Percentiles rank a stretch among this genome's conserved stretches.
Evolutionary conservation across 768 basidiomycete species (phyloP).

Genomic region (Cystofilobasidium ferigula): DNA sequence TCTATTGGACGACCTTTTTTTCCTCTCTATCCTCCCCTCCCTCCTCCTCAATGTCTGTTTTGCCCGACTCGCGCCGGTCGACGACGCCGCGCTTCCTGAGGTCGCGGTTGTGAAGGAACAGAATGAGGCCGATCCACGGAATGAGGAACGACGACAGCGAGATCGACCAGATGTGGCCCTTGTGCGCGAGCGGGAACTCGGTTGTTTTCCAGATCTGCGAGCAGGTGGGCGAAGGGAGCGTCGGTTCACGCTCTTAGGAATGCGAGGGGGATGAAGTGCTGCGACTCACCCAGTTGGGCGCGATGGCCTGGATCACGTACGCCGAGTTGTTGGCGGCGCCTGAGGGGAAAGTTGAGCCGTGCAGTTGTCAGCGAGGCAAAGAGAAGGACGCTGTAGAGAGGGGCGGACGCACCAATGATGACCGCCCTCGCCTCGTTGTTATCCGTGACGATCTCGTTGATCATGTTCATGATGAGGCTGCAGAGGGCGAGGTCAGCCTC

Average conservation of each 20-base stretch:
- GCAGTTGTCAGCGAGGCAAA: not conserved
- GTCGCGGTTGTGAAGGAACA: not conserved
- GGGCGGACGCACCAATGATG: not conserved
- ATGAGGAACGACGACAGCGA: not conserved
- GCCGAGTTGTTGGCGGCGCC: not conserved
- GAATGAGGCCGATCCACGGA: not conserved
- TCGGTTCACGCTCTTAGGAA: too few relatives aligned
- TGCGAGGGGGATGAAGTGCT: too few relatives aligned
- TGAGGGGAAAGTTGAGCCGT: not conserved
- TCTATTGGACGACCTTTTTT: too few relatives aligned
- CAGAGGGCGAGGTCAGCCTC: too few relatives aligned
- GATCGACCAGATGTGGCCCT: constrained; percentile 15
- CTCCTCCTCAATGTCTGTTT: too few relatives aligned
- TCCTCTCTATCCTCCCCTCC: too few relatives aligned
- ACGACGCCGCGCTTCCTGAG: not conserved
- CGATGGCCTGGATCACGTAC: constrained; percentile 13
- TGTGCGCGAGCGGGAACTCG: constrained; percentile 13
- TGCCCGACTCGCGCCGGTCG: too few relatives aligned
- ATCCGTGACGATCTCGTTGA: not conserved
- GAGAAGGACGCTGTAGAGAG: not conserved
- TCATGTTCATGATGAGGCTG: constrained; percentile 14
- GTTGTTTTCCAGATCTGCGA: constrained; percentile 16
- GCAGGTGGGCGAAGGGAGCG: too few relatives aligned
- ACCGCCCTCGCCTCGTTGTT: constrained; percentile 14
- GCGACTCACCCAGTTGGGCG: constrained; percentile 20